Conservation (phyloP, 768 basidiomycete genomes). For the Tubosaeta sp. region DNA sequence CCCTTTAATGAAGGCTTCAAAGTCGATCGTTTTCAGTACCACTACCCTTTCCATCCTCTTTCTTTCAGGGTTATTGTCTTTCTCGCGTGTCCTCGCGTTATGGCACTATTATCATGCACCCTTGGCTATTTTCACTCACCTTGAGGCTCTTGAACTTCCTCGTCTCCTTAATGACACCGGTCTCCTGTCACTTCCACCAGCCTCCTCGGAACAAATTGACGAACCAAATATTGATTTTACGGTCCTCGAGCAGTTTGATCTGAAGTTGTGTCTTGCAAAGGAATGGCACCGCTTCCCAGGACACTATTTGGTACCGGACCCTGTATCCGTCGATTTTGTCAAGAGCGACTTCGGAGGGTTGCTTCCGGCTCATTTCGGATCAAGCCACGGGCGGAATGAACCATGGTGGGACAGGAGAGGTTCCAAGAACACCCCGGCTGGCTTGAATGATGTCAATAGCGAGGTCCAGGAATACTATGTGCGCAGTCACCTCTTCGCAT, state of each 20-base stretch:
- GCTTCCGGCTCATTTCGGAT: slow-evolving; percentile 76
- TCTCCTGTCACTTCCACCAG: slow-evolving; percentile 47
- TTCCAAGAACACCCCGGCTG: slow-evolving; percentile 55
- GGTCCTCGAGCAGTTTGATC: slow-evolving; percentile 61
- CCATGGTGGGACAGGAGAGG: slow-evolving; percentile 43
- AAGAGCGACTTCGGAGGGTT: slow-evolving; percentile 90
- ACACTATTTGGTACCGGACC: slow-evolving; percentile 82
- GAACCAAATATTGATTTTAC: slow-evolving; percentile 57
- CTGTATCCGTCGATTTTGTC: slow-evolving; percentile 79
- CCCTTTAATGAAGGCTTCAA: slow-evolving; percentile 57
- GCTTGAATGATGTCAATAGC: slow-evolving; percentile 84
- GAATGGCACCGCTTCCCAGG: slow-evolving; percentile 97
- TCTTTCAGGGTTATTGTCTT: slow-evolving; percentile 63
- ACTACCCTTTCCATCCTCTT: slow-evolving; percentile 70
- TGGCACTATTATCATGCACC: slow-evolving; percentile 92
- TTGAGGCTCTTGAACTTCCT: slow-evolving; percentile 79
- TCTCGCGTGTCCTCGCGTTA: slow-evolving; percentile 77
- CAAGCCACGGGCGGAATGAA: slow-evolving; percentile 26
- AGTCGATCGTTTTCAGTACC: slow-evolving; percentile 67
- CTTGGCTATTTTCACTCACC: slow-evolving; percentile 59
- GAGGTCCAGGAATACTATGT: slow-evolving; percentile 81
- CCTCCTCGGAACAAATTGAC: slow-evolving; percentile 41
- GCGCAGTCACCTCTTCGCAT: slow-evolving; percentile 23
- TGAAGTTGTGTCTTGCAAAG: slow-evolving; percentile 83
- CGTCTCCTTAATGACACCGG: slow-evolving; percentile 72